Evolutionary conservation across 2,329 filamentous ascomycete species (phyloP), one percentile per base, ranked within the genome.

Genomic region (Stagonosporopsis vannaccii): DNA sequence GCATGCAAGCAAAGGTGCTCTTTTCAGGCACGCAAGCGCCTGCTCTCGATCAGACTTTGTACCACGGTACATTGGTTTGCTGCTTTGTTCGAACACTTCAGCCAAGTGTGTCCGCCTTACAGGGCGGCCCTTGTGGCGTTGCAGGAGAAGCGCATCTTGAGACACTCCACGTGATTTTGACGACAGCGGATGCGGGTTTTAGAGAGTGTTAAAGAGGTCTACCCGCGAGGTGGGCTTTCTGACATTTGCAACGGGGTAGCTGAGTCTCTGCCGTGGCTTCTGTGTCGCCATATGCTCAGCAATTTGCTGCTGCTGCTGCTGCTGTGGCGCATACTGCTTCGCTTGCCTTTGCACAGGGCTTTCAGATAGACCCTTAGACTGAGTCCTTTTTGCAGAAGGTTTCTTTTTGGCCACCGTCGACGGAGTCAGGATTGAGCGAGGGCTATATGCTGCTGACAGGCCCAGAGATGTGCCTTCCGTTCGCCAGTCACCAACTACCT

Each of bases 61-160:
- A 13, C 19, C 8, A 25, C 26, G 12, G 11, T 20, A 25, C 9
- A 17, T 9, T 15, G 8, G 30, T 28, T 17, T 36, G 15, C 19
- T 30, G 35, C 39, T 49, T 44, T 30, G 40, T 44, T 20, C 26
- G n/a, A 12, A 1, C 15, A 15, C 28, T 25, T 35, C 4, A 3
- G 30, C 32, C 13, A 17, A n/a, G n/a, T n/a, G n/a, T n/a, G n/a
- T n/a, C n/a, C 23, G 17, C 4, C 33, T 9, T 37, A 19, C 26
- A 49, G 40, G 44, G 43, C 26, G 22, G 33, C 54, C 48, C 48
- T 48, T 44, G 39, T 35, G 43, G 44, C 39, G 33, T 45, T 25
- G 26, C 25, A n/a, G 12, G 15, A n/a, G n/a, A n/a, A n/a, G n/a
- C n/a, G n/a, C n/a, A n/a, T n/a, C n/a, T n/a, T n/a, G n/a, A n/a